These are phyloP conservation scores for Actinomucor elegans DNA, from an alignment of 371 early-diverging fungal genomes.

Conservation along the genomic window DNA sequence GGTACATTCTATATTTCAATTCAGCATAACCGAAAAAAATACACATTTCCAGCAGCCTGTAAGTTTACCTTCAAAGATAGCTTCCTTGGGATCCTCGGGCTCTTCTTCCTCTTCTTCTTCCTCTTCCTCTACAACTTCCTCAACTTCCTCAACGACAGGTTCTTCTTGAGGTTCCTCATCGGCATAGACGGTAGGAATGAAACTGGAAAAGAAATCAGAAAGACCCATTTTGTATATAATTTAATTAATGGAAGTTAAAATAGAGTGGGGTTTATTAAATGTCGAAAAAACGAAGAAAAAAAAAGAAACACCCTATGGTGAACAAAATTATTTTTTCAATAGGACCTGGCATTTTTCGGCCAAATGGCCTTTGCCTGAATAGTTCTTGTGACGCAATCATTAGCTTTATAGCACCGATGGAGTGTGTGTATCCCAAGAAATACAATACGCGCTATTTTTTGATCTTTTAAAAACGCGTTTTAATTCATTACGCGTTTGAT, in stretches of 20 bases:
- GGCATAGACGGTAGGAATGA: conserved; percentile 53
- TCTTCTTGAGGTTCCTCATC: conserved; percentile 35
- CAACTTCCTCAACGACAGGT: conserved; percentile 25
- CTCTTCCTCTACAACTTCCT: conserved; percentile 30
- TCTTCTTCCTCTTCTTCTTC: conserved; percentile 42
- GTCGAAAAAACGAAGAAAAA: conserved; percentile 3
- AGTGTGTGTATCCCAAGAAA: no score
- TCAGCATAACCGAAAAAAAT: neutral
- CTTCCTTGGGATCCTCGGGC: conserved; percentile 49
- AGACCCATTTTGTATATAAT: conserved; percentile 40
- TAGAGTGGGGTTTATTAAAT: conserved; percentile 18
- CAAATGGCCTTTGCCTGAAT: no score
- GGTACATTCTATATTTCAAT: conserved; percentile 36
- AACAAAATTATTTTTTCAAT: no score
- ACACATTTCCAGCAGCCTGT: neutral
- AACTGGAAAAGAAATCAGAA: conserved; percentile 48
- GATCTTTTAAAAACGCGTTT: no score
- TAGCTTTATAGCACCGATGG: no score
- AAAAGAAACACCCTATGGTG: no score
- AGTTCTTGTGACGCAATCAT: conserved; percentile 8
- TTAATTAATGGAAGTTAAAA: conserved; percentile 9
- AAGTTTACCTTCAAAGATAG: conserved; percentile 47
- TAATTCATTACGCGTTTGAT: no score
- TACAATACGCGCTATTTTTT: no score
- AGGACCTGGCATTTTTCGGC: no score